Base-by-base conservation (phyloP, 2,329 filamentous ascomycete species). In the Chrysoporthe cubensis region DNA sequence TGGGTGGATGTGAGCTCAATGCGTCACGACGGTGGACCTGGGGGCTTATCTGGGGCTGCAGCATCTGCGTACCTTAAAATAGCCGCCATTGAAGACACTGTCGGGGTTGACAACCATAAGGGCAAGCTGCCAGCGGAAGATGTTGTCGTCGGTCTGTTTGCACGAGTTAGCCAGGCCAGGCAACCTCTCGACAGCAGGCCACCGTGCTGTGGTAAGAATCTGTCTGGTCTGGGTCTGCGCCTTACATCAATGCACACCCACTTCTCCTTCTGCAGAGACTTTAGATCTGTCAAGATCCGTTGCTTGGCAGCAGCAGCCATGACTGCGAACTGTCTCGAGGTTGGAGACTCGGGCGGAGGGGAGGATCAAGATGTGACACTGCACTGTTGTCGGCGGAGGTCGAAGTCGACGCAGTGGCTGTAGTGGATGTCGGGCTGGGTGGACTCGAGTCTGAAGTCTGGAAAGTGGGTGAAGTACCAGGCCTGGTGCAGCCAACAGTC, bases 41-140 rank as follows among this genome's bases (percentile, higher is more conserved):
- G 34, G 32, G 26, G 21, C 44, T 66, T 18, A 34, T 16, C 21
- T 34, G 26, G 32, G 50, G 48, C 16, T 57, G 62, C n/a, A 21
- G n/a, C 13, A n/a, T 50, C 40, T 6, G 68, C 79, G 74, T 66
- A 87, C 87, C 80, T 88, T 94, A 79, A 97, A 93, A 79, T 97
- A 99, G 72, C 92, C 96, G 69, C 94, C 94, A 75, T 97, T 90
- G 84, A 96, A 98, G 71, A 91, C 85, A 71, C 94, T 97, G 74
- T 97, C 94, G 0, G 92, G 88, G 79, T 98, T 98, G 75, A 97
- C 87, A 48, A 97, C 93, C 82, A 97, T 94, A 67, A 99, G 87
- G 3, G 91, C 94, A 60, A 98, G 84, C 69, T 88, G 89, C 95
- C 96, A 98, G 71, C 89, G 87, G 76, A 96, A 91, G 70, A 98